Percentiles rank a stretch among this genome's conserved stretches.
phyloP scores from a whole-genome alignment of 257 asterid genomes.

The Lantana camara region DNA sequence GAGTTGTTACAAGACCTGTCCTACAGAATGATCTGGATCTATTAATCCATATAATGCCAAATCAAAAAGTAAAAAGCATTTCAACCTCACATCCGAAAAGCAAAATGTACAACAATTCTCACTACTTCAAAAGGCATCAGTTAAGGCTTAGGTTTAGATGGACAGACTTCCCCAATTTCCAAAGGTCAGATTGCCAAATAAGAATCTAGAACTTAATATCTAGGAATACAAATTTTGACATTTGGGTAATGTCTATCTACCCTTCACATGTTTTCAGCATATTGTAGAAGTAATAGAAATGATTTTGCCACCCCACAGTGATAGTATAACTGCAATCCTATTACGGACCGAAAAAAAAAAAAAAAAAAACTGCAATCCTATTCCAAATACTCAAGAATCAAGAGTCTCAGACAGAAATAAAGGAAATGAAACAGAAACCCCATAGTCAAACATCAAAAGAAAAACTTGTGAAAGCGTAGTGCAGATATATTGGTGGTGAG shows the following conservation, averaged over 20 bases:
- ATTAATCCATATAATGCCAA: slow-evolving; percentile 30
- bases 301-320: not conserved
- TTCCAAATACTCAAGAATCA: no score
- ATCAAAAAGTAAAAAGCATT: slow-evolving; percentile 5
- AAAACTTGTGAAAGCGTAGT: not conserved
- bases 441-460: not conserved
- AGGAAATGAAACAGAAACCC: not conserved
- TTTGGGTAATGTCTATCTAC: not conserved
- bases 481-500: slow-evolving; percentile 3
- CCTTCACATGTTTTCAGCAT: not conserved
- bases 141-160: not conserved
- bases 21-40: slow-evolving; percentile 54
- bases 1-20: slow-evolving; percentile 73
- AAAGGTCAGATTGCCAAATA: not conserved
- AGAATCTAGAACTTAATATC: not conserved
- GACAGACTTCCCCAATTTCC: not conserved
- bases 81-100: no score
- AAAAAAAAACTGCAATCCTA: no score
- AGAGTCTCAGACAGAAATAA: not conserved
- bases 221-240: not conserved
- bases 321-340: not conserved
- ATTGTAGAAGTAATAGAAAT: not conserved
- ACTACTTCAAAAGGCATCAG: slow-evolving; percentile 14
- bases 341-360: no score
- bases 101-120: slow-evolving; percentile 12